Conservation (phyloP, 805 yeast genomes). For the Suhomyces xylopsoci region DNA sequence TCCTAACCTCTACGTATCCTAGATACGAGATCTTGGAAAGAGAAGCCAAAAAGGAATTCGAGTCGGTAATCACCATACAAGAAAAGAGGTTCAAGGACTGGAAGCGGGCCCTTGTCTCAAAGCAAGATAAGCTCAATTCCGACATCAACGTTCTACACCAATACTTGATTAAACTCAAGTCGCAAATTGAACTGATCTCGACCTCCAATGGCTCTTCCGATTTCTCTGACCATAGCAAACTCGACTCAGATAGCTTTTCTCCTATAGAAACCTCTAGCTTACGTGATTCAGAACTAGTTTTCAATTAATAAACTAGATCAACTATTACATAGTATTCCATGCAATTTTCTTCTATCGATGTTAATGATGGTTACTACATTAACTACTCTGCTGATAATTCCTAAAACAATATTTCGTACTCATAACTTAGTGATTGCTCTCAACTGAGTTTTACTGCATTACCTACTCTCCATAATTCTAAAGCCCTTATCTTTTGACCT, state of each 20-base stretch:
- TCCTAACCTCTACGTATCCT: conserved; percentile 44
- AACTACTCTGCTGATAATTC: no score
- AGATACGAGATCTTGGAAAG: conserved; percentile 44
- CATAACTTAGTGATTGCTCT: no score
- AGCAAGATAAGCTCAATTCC: conserved; percentile 54
- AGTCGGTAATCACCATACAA: conserved; percentile 44
- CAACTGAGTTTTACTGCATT: no score
- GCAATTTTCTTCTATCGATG: no score
- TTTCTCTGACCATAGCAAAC: not conserved
- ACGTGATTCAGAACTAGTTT: not conserved
- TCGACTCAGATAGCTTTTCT: not conserved
- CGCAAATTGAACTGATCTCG: not conserved
- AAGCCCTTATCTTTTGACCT: no score
- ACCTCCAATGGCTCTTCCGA: not conserved
- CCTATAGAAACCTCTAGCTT: not conserved
- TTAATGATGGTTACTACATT: no score
- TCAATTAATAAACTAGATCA: not conserved
- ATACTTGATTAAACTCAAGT: not conserved
- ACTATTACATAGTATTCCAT: no score
- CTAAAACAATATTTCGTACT: no score
- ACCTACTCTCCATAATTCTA: no score
- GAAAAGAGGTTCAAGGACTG: conserved; percentile 60
- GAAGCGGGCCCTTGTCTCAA: conserved; percentile 53
- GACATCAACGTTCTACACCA: conserved; percentile 41
- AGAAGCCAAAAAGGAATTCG: conserved; percentile 41